These are phyloP conservation scores for Dothideomycetes sp. DNA, from an alignment of 2,329 filamentous ascomycete species.

Conservation along the genomic window DNA sequence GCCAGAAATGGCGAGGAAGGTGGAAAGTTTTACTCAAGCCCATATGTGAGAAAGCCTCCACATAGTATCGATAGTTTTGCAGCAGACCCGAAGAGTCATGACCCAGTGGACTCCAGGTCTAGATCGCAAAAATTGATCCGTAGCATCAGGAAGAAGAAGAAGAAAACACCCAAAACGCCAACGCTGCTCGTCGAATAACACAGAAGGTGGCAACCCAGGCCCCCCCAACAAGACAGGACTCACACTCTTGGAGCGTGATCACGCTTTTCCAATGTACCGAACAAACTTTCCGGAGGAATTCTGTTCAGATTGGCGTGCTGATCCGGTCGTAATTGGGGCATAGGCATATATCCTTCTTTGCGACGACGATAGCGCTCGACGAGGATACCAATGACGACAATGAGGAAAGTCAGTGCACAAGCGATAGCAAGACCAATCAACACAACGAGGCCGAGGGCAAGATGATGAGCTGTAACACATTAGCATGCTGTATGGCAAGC, in stretches of 20 bases:
- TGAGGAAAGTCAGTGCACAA: constrained; percentile 64
- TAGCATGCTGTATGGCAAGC: constrained; percentile 15
- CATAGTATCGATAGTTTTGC: constrained; percentile 6
- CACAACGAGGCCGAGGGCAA: constrained; percentile 68
- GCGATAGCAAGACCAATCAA: constrained; percentile 73
- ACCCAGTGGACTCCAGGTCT: not conserved
- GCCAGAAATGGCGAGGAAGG: no score
- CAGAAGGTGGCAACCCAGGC: no score
- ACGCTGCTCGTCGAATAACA: constrained; percentile 4
- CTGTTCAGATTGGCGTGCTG: constrained; percentile 40
- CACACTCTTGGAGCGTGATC: constrained; percentile 15
- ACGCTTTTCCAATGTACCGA: constrained; percentile 20
- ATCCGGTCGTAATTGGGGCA: constrained; percentile 46
- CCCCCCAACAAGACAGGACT: no score
- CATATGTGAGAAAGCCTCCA: no score
- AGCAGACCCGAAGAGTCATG: not conserved
- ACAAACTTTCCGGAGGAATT: constrained; percentile 39
- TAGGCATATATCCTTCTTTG: constrained; percentile 71
- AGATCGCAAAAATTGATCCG: constrained; percentile 3
- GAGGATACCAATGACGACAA: constrained; percentile 65
- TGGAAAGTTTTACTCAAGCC: no score
- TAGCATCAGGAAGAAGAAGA: no score
- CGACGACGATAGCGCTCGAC: constrained; percentile 68
- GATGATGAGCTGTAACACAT: constrained; percentile 38
- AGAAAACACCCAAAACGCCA: constrained; percentile 9